Base-by-base conservation (phyloP, 192 early-diverging fungal species). In the Phycomyces nitens region DNA sequence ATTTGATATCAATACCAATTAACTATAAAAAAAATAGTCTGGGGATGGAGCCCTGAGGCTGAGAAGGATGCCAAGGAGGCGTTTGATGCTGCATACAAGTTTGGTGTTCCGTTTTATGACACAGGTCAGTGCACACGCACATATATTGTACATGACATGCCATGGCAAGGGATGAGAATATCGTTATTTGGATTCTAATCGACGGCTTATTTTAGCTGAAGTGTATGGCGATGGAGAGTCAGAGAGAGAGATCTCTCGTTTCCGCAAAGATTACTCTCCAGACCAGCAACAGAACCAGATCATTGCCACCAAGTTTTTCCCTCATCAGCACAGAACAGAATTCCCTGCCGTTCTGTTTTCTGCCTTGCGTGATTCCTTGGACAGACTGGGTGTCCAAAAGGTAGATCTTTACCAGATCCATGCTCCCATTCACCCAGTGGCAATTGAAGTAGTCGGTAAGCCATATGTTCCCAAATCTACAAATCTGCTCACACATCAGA, bases 341-440 rank as follows among this genome's bases (percentile, higher is more conserved):
- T 82, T 67, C 56, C 80, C 80, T 22, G 43, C 26, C 15, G 73
- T 70, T 21, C 63, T 82, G 34, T n/a, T 82, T 39, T 69, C 52
- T 44, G 69, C 80, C 5, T 64, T 82, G 20, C 74, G 75, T 20
- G 78, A 56, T 9, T 82, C 80, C 2, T 65, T 82, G 59, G 76
- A 77, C 39, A 59, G 77, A 14, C 59, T 82, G 0, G 78, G 78
- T 14, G 71, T 80, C 16, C 64, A 69, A 24, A 55, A 69, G 29
- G 52, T 71, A n/a, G 80, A 82, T 18, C 68, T 82, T 3, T 78
- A 76, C 60, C 80, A 82, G 56, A 79, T 82, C 51, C 80, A 82
- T 56, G 80, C 73, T 7, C 78, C 80, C 5, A 64, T 80, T 27
- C 78, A 80, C 23, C 41, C 72, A 9, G 71, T 67, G 23, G 58